Evolutionary conservation across 768 basidiomycete species (phyloP).

Genomic region (Tulasnella sp.): DNA sequence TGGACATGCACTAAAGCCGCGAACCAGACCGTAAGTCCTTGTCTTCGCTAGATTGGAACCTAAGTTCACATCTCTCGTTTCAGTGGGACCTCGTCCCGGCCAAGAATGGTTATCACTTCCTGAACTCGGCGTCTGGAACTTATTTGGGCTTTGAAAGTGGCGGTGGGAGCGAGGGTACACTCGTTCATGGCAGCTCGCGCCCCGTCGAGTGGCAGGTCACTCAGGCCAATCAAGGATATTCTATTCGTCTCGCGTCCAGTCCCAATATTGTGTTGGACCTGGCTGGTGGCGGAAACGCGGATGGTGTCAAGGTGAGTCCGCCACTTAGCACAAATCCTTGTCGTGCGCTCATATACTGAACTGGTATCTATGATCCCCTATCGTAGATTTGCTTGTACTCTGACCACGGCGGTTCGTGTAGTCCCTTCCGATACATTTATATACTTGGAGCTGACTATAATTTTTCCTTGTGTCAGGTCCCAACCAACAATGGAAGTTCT

Average conservation of each 20-base stretch:
- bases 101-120: background rate
- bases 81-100: background rate
- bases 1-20: background rate
- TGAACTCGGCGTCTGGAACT: background rate
- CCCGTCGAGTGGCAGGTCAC: slow-evolving; percentile 1
- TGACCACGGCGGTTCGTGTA: no score
- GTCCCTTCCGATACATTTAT: no score
- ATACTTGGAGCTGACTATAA: no score
- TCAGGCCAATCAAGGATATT: slow-evolving; percentile 1
- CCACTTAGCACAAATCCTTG: no score
- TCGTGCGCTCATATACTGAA: no score
- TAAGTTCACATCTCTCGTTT: background rate
- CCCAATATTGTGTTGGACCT: slow-evolving; percentile 5
- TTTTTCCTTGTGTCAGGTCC: no score
- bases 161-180: background rate
- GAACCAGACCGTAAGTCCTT: background rate
- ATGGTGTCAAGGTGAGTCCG: slow-evolving; percentile 13
- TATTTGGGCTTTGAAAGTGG: slow-evolving; percentile 5
- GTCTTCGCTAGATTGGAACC: background rate
- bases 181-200: background rate
- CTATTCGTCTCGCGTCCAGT: background rate
- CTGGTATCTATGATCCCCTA: no score
- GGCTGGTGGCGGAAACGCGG: background rate
- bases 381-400: no score
- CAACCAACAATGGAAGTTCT: no score